phyloP scores from a whole-genome alignment of 371 early-diverging fungal species.

The Rhizopus sp. region DNA sequence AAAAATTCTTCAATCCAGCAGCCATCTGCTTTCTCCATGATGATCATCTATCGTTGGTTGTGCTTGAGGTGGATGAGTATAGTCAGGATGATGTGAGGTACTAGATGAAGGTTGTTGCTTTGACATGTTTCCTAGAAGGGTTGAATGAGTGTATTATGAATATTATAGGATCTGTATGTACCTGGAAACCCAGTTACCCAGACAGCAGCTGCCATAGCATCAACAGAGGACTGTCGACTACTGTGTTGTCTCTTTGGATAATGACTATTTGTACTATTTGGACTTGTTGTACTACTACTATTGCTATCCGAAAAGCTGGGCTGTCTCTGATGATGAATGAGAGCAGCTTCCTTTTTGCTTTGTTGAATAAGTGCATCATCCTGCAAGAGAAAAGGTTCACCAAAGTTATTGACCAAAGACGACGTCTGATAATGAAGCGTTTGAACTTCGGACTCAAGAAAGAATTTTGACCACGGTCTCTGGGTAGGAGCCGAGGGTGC shows the following conservation, averaged over 20 bases:
- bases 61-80: too few species aligned
- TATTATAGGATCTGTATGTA: too few species aligned
- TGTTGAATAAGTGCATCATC: not conserved
- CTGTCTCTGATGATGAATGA: not conserved
- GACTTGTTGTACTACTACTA: constrained; percentile 3
- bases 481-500: constrained; percentile 4
- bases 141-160: too few species aligned
- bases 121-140: too few species aligned
- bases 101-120: too few species aligned
- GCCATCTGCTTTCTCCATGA: too few species aligned
- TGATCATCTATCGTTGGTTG: too few species aligned
- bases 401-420: constrained; percentile 1
- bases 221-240: not conserved
- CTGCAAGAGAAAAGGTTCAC: not conserved
- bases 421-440: constrained; percentile 21
- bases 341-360: not conserved
- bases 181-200: not conserved
- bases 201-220: not conserved
- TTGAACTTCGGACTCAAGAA: constrained; percentile 23
- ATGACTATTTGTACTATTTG: constrained; percentile 1
- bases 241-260: not conserved
- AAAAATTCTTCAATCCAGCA: too few species aligned
- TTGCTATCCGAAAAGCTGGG: not conserved
- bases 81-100: too few species aligned
- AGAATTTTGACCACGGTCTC: constrained; percentile 13